phyloP scores from a whole-genome alignment of 2,329 filamentous ascomycete genomes.

The Emmonsiellopsis sp. region DNA sequence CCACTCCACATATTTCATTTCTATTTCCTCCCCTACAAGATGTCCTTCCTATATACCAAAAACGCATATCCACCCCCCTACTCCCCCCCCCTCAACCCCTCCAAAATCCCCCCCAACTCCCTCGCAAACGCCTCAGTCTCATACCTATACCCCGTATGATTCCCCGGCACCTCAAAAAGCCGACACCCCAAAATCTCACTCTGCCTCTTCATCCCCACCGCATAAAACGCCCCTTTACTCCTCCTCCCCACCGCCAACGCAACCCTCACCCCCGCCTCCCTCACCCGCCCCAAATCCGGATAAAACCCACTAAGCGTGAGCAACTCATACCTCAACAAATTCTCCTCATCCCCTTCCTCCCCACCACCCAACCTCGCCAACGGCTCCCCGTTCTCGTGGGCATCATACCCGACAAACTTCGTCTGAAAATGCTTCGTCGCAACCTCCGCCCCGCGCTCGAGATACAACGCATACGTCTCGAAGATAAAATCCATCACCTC shows the following conservation, averaged over 20 bases:
- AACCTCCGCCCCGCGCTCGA: background rate
- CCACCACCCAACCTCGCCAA: background rate
- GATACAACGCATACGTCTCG: background rate
- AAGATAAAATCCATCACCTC: background rate
- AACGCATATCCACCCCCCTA: background rate
- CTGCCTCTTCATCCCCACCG: background rate
- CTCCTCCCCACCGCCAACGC: background rate
- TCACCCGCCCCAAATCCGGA: background rate
- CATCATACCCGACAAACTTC: background rate
- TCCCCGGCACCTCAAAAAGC: background rate
- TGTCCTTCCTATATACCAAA: background rate
- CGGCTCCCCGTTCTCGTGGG: no score
- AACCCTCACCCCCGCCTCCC: background rate
- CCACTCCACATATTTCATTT: no score
- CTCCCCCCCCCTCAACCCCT: background rate
- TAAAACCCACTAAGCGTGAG: background rate
- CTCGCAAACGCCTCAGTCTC: background rate
- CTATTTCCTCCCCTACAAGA: no score
- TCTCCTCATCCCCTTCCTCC: background rate
- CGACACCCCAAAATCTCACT: background rate
- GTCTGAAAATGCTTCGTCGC: background rate
- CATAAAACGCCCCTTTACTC: background rate
- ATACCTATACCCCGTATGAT: background rate
- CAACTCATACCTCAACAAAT: background rate
- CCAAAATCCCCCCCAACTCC: background rate